These are phyloP conservation scores for Penicillium ucsense DNA, from an alignment of 495 filamentous ascomycete genomes.

Conservation along the genomic window DNA sequence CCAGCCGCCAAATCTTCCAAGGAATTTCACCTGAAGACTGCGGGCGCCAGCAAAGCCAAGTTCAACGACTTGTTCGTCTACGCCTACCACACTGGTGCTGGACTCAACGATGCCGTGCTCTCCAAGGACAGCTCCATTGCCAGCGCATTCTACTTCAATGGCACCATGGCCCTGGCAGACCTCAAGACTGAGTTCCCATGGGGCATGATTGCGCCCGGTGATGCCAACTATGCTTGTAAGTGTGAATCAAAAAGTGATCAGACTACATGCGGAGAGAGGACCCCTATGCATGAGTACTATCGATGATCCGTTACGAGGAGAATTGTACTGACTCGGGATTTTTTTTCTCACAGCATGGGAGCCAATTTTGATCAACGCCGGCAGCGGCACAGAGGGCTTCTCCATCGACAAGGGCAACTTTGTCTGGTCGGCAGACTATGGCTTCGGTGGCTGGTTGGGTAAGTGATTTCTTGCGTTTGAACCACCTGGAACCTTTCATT, in stretches of 20 bases:
- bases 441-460: conserved; percentile 47
- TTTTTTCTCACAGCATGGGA: conserved; percentile 26
- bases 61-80: conserved; percentile 37
- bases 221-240: conserved; percentile 19
- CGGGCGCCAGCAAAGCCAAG: conserved; percentile 16
- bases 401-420: conserved; percentile 27
- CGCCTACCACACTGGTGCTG: conserved; percentile 42
- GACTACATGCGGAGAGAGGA: too few species aligned
- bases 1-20: conserved; percentile 11
- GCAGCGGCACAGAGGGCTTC: conserved; percentile 27
- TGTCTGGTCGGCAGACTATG: conserved; percentile 24
- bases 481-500: neutral
- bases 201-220: conserved; percentile 21
- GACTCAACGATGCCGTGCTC: conserved; percentile 36
- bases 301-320: neutral
- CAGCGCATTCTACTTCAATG: conserved; percentile 30
- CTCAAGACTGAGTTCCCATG: conserved; percentile 17
- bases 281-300: neutral
- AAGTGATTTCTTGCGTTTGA: conserved; percentile 8
- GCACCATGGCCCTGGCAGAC: conserved; percentile 16
- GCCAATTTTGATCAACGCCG: conserved; percentile 32
- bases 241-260: neutral
- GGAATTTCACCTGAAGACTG: conserved; percentile 36
- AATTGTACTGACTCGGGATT: neutral
- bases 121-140: conserved; percentile 15